phyloP scores from a whole-genome alignment of 1,139 yeast species.

The Keqinozyma sinolaborantium region DNA sequence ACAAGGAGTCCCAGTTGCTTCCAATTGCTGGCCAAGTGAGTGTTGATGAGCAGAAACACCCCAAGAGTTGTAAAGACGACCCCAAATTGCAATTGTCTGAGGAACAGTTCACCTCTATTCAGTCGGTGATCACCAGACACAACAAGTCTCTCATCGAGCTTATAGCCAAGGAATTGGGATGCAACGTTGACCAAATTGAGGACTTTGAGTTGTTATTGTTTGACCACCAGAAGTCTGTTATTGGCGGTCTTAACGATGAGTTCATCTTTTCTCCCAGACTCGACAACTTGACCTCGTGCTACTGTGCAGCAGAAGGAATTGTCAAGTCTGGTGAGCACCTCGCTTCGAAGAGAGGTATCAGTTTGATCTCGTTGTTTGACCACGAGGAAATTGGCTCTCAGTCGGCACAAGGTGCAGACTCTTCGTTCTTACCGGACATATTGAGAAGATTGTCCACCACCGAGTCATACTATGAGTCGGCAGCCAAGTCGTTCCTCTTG shows the following conservation, averaged over 20 bases:
- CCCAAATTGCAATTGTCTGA: constrained; percentile 41
- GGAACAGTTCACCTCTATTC: constrained; percentile 63
- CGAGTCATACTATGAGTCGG: constrained; percentile 51
- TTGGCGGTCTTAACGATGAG: constrained; percentile 90
- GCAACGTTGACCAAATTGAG: constrained; percentile 54
- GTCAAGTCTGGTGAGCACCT: constrained; percentile 49
- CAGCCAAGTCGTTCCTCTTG: constrained; percentile 80
- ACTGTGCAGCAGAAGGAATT: constrained; percentile 70
- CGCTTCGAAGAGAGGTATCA: constrained; percentile 51
- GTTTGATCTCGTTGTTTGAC: constrained; percentile 78
- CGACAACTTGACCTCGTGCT: constrained; percentile 88
- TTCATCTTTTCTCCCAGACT: constrained; percentile 91
- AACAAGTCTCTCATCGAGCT: constrained; percentile 64
- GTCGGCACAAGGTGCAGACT: constrained; percentile 96
- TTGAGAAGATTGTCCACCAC: constrained; percentile 58
- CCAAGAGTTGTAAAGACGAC: constrained; percentile 40
- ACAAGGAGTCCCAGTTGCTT: constrained; percentile 79
- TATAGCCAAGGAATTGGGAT: constrained; percentile 62
- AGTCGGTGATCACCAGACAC: constrained; percentile 69
- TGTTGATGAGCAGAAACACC: constrained; percentile 23
- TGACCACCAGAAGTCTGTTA: constrained; percentile 76
- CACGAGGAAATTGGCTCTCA: constrained; percentile 95
- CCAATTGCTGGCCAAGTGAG: constrained; percentile 80
- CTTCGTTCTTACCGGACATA: constrained; percentile 80
- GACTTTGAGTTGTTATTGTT: constrained; percentile 89